Conservation (phyloP, 371 early-diverging fungal genomes). For the Rhizopus delemar region DNA sequence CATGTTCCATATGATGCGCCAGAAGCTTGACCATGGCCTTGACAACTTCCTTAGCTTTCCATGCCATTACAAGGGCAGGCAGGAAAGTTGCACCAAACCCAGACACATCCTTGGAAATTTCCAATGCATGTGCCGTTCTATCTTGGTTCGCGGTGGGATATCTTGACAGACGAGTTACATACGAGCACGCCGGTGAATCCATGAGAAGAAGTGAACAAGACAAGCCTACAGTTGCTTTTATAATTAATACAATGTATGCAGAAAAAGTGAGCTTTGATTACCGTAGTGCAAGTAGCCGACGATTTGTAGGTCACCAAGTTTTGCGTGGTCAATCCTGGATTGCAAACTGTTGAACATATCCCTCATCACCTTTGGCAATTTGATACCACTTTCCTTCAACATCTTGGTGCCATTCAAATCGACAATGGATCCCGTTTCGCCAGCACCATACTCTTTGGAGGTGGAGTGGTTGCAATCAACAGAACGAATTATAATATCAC, state of each 20-base stretch:
- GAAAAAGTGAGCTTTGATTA: not conserved
- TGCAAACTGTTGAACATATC: constrained; percentile 8
- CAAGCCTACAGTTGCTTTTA: not conserved
- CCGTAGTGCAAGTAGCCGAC: not conserved
- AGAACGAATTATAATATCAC: constrained; percentile 11
- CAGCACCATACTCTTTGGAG: constrained; percentile 7
- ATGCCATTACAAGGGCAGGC: constrained; percentile 12
- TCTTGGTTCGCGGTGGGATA: not conserved
- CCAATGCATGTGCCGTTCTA: not conserved
- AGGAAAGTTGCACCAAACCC: constrained; percentile 8
- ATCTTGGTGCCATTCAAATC: constrained; percentile 9
- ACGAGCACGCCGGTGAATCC: not conserved
- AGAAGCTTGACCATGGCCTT: not conserved
- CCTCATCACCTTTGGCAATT: constrained; percentile 11
- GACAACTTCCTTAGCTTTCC: constrained; percentile 11
- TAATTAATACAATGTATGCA: not conserved
- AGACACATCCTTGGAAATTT: constrained; percentile 1
- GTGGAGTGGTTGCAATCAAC: constrained; percentile 1
- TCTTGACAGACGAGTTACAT: not conserved
- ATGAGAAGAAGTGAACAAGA: not conserved
- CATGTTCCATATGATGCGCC: not conserved
- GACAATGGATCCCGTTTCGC: constrained; percentile 7
- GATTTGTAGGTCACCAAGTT: not conserved
- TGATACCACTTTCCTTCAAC: constrained; percentile 7
- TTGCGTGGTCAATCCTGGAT: not conserved